Evolutionary conservation across 495 filamentous ascomycete species (phyloP).

Genomic region (Baudoinia panamericana): DNA sequence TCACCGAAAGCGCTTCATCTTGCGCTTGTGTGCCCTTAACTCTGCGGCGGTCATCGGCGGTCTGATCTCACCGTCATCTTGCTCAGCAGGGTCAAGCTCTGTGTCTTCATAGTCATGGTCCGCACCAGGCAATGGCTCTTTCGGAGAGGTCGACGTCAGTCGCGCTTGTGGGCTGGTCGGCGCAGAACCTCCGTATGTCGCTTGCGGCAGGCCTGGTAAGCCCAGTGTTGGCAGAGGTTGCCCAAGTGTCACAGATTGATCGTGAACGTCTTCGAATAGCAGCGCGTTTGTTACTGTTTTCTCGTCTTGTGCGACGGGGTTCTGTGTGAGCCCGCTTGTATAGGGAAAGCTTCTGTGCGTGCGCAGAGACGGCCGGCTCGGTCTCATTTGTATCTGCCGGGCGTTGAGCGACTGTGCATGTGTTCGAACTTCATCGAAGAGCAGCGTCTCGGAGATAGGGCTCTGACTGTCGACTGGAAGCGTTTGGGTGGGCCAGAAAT

Average conservation of each 20-base stretch:
- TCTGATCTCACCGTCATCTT: conserved; percentile 39
- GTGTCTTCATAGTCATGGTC: conserved; percentile 22
- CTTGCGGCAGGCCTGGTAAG: conserved; percentile 7
- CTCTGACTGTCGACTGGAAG: too few relatives aligned
- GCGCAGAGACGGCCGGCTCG: conserved; percentile 20
- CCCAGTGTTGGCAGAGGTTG: too few relatives aligned
- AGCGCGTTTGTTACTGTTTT: too few relatives aligned
- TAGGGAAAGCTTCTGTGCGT: conserved; percentile 31
- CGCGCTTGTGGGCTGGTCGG: conserved; percentile 29
- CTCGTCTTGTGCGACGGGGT: too few relatives aligned
- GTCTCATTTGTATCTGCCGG: too few relatives aligned
- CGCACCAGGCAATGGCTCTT: conserved; percentile 12
- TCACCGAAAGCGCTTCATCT: conserved; percentile 92
- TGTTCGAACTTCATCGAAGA: too few relatives aligned
- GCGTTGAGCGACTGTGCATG: too few relatives aligned
- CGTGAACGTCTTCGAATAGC: too few relatives aligned
- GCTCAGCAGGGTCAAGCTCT: conserved; percentile 34
- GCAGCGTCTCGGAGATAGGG: too few relatives aligned
- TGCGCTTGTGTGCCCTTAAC: conserved; percentile 66
- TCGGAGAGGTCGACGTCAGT: conserved; percentile 25
- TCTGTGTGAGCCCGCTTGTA: too few relatives aligned
- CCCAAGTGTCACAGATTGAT: too few relatives aligned
- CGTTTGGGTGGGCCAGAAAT: too few relatives aligned
- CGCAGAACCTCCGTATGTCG: conserved; percentile 22
- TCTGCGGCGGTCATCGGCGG: conserved; percentile 53